Conservation (phyloP, 2,329 filamentous ascomycete species). For the Sporothrix dimorphospora region DNA sequence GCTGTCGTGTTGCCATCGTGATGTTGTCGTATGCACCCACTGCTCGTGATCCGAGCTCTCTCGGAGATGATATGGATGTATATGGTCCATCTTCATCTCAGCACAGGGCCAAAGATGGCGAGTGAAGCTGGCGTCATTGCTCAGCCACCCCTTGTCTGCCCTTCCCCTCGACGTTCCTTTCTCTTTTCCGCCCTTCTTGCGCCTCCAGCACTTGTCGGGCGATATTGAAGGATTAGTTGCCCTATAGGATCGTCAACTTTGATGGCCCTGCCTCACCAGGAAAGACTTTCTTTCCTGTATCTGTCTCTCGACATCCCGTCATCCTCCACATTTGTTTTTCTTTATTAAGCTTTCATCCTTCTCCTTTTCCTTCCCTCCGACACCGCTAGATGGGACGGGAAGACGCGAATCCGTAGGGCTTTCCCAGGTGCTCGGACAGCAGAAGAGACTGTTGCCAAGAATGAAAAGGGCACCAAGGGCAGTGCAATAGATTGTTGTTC, state of each 20-base stretch:
- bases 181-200: not conserved
- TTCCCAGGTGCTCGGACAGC: conserved; percentile 10
- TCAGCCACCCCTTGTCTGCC: not conserved
- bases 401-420: not conserved
- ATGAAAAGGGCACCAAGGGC: not conserved
- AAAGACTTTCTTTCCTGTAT: no score
- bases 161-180: not conserved
- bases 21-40: not conserved
- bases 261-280: no score
- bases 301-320: no score
- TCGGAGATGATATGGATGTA: no score
- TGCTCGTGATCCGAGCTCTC: not conserved
- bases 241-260: no score
- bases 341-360: no score
- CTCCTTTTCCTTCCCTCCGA: not conserved
- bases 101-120: not conserved
- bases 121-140: not conserved
- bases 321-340: no score
- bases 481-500: not conserved
- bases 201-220: not conserved
- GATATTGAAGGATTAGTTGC: not conserved
- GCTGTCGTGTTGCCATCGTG: conserved; percentile 1
- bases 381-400: not conserved
- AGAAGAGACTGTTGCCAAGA: not conserved
- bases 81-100: no score